Base-by-base conservation (phyloP, 805 yeast species). In the Wickerhamiella sorbophila region DNA sequence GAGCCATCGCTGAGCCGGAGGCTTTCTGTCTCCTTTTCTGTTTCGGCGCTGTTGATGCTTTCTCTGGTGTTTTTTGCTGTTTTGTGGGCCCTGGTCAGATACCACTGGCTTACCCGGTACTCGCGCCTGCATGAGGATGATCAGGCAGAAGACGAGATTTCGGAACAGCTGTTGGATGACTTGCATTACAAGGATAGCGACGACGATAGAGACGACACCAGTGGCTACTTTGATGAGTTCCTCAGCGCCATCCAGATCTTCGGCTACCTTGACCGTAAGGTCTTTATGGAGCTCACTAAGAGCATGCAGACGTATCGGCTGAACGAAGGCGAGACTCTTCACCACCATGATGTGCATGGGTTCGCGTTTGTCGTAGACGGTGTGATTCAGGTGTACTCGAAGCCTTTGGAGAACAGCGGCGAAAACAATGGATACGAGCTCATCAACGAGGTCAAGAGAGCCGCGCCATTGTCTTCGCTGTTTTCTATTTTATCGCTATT, bases 351-450 rank as follows among this genome's bases (percentile, higher is more conserved):
- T 40, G 71, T 76, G 4, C 64, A 79, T 5, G 97, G 97, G 1
- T 87, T 91, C 53, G 77, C 91, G 31, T 81, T 91, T 35, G 94
- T 88, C 18, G 94, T 87, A 1, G 96, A 87, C 51, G 98, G 98
- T 1, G 71, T 77, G 10, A 73, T 88, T 38, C 86, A 83, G 54
- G 81, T 91, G 0, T 29, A 54, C 52, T 46, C 41, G 39, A 33
- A 44, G 40, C 41, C 36, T 18, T 39, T 21, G 18, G 44, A 14
- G 41, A 39, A 29, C 31, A 42, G 32, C 56, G 60, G 44, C 34
- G 76, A 78, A 31, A 72, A 70, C 29, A 75, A 74, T 20, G 67
- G 70, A 36, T 85, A 79, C 54, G 94, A 83, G 51, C 58, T 84
- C 21, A 62, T 86, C 36, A 86, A 85, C 50, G 86, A 77, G 43